Percentiles rank a stretch among this genome's conserved stretches.
phyloP scores from a whole-genome alignment of 2,329 filamentous ascomycete genomes.

The Thelonectria rubi region DNA sequence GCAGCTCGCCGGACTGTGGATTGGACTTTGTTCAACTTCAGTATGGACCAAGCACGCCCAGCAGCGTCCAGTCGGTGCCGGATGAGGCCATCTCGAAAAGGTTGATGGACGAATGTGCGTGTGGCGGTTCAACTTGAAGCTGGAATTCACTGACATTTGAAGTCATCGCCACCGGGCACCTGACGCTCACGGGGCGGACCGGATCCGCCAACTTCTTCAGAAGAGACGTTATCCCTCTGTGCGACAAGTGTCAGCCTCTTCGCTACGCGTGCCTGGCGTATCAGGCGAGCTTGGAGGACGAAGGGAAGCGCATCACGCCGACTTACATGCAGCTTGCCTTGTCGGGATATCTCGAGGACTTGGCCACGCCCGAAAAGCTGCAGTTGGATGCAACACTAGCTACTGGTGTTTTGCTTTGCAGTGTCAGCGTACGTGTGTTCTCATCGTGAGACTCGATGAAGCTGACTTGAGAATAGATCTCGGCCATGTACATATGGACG shows the following conservation, averaged over 20 bases:
- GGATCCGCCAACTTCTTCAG: not conserved
- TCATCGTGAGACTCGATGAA: not conserved
- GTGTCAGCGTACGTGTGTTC: constrained; percentile 5
- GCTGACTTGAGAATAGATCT: constrained; percentile 3
- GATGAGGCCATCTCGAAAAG: not conserved
- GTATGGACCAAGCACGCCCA: not conserved
- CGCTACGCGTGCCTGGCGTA: constrained; percentile 12
- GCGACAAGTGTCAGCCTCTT: not conserved
- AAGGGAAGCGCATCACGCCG: not conserved
- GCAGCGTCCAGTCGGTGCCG: not conserved
- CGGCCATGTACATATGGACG: constrained; percentile 19
- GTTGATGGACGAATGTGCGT: constrained; percentile 8
- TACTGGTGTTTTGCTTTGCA: constrained; percentile 14
- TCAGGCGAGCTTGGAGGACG: constrained; percentile 10
- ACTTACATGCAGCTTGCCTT: constrained; percentile 14
- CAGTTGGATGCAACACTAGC: constrained; percentile 10
- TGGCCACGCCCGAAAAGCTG: constrained; percentile 8
- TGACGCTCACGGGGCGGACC: constrained; percentile 10
- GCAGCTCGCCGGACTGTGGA: not conserved
- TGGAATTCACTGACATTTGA: not conserved
- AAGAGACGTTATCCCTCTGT: constrained; percentile 10
- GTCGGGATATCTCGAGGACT: constrained; percentile 7
- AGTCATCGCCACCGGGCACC: not conserved
- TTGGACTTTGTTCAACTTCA: constrained; percentile 8
- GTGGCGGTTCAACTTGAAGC: not conserved